A percentile compares a stretch with the other conserved stretches of the same genome.
phyloP scores from a whole-genome alignment of 768 basidiomycete genomes.

The Collybiopsis luxurians region DNA sequence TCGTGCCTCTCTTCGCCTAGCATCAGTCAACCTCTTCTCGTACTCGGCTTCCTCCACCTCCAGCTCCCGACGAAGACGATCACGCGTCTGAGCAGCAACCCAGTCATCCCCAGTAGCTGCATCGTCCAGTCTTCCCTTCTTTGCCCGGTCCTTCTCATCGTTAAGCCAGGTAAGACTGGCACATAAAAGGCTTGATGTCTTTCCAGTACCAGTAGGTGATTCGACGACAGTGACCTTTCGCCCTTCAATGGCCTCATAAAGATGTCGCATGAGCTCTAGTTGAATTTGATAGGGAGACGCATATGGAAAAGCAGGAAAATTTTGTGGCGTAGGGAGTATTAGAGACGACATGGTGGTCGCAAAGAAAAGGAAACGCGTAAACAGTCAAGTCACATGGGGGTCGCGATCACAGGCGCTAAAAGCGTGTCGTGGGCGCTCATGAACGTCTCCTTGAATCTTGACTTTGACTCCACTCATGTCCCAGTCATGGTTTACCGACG shows the following conservation, averaged over 20 bases:
- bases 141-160: conserved; percentile 68
- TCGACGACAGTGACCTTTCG: conserved; percentile 79
- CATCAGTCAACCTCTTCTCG: conserved; percentile 54
- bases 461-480: no score
- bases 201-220: conserved; percentile 90
- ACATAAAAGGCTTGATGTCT: conserved; percentile 80
- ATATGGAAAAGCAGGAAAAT: conserved; percentile 84
- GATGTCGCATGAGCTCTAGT: conserved; percentile 80
- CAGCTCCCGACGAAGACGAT: conserved; percentile 59
- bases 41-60: conserved; percentile 67
- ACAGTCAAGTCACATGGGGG: neutral
- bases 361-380: neutral
- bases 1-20: conserved; percentile 60
- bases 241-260: conserved; percentile 78
- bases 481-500: no score
- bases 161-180: conserved; percentile 72
- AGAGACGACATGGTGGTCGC: conserved; percentile 16
- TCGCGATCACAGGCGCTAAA: no score
- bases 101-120: conserved; percentile 37
- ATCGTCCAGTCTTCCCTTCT: conserved; percentile 57
- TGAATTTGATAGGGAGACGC: conserved; percentile 83
- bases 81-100: conserved; percentile 72
- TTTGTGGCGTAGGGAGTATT: conserved; percentile 57
- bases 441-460: no score
- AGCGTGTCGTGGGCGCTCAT: no score